Base-by-base conservation (phyloP, 768 basidiomycete genomes). In the Macrolepiota albuminosa region DNA sequence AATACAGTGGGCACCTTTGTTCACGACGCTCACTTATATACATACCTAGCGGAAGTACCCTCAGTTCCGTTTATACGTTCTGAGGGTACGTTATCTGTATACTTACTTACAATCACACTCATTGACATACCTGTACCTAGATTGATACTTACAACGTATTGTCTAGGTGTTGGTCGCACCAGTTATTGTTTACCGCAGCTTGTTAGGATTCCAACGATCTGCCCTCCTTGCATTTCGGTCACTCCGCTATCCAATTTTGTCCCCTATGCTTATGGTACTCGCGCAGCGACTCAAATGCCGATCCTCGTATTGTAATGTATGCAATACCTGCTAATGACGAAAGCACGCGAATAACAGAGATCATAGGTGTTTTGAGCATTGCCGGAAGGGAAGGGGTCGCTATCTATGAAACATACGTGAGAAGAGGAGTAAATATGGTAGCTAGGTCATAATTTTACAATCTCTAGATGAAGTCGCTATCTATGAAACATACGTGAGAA, bases 321-420 rank as follows among this genome's bases (percentile, higher is more conserved):
- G 90, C 97, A 46, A 98, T 99, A 68, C 95, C 95, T 0, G 95
- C 93, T n/a, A 99, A 98, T 72, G 93, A 96, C 75, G 97, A 99
- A 75, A 93, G 86, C 69, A 82, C 88, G 10, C 84, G 95, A 49
- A 89, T 94, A 16, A 93, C 93, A 47, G 96, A 98, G 68, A 77
- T 99, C 45, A 83, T 99, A 59, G 96, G 96, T 11, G 84, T 97
- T 9, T 76, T 99, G 59, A 93, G 93, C 64, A 81, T 97, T 61
- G 97, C 97, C 2, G 83, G 93, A 2, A 78, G 84, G 61, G 89
- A 93, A 69, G 89, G 90, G 14, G 78, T 83, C 54, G 81, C 82
- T 53, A 70, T 89, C 26, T 73, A 70, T n/a, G 66, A 71, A 36
- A 68, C 69, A 54, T 61, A 48, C 56, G 56, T 47, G 67, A 70